Base-by-base conservation (phyloP, 164 flowering plant species). In the Umbellularia californica region DNA sequence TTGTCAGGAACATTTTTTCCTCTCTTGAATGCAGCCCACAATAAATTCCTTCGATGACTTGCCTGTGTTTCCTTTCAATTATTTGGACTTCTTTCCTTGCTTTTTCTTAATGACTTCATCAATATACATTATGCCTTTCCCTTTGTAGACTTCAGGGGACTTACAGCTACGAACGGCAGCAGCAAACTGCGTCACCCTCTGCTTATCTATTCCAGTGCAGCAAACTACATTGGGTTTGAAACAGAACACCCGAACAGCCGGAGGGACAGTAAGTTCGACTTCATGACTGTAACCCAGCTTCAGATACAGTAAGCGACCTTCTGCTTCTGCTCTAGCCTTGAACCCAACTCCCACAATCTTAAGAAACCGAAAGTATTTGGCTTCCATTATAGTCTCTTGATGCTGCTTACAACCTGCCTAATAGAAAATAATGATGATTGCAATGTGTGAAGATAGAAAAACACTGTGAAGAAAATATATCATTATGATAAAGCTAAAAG, bases 251-350 rank as follows among this genome's bases (percentile, higher is more conserved):
- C 97, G 88, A 22, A 94, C 97, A 27, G 97, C 95, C 0, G 98
- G 94, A 65, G 98, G 98, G 22, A 92, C 97, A 3, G 96, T 76
- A 51, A 94, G 81, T 79, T 94, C 98, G 47, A 94, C 92, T 78
- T 94, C 98, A 78, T 94, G 95, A 80, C 93, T 90, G 81, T 88
- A 92, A 47, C 98, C 98, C 79, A 94, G 71, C 79, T 91, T 94
- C 58, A 94, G 87, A 82, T n/a, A 91, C 74, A 94, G 72, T 41
- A 88, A 79, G 11, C 95, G 88, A 5, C 97, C 97, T 81, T 85
- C 95, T 60, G 93, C 80, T 82, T 94, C 97, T 10, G 93, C 97
- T 78, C 94, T 88, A 22, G 98, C 98, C 82, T 91, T 94, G 86
- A 87, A 91, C 30, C 97, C 98, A 51, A 91, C 91, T 20, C 97